These are phyloP conservation scores for Dryadomyces quercivorus DNA, from an alignment of 2,329 filamentous ascomycete genomes.

Conservation along the genomic window DNA sequence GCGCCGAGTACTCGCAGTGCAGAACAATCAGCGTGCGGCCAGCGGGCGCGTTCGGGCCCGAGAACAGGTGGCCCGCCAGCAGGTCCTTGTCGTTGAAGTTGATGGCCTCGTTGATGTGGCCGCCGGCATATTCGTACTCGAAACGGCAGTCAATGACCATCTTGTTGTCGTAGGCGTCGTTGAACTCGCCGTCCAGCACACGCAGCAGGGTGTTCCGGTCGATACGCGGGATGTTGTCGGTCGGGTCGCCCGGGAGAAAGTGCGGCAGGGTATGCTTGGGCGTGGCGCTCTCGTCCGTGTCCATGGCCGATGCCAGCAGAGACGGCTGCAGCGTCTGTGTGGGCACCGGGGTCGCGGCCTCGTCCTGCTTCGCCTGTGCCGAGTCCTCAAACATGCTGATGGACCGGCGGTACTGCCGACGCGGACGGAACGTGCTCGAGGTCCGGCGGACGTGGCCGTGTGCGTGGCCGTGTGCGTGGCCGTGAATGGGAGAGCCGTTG, in stretches of 20 bases:
- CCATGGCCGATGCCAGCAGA: slow-evolving; percentile 63
- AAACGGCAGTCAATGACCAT: slow-evolving; percentile 94
- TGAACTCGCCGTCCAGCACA: slow-evolving; percentile 78
- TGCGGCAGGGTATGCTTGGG: slow-evolving; percentile 61
- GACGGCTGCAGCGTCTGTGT: slow-evolving; percentile 36
- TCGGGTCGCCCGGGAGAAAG: slow-evolving; percentile 67
- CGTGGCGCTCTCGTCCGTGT: slow-evolving; percentile 57
- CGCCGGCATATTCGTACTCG: slow-evolving; percentile 96
- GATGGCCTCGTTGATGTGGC: slow-evolving; percentile 84
- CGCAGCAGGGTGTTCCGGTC: slow-evolving; percentile 68
- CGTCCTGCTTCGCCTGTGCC: slow-evolving; percentile 64
- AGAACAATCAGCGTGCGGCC: slow-evolving; percentile 76
- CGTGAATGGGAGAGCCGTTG: slow-evolving; percentile 59
- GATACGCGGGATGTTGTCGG: slow-evolving; percentile 82
- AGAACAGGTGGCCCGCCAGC: slow-evolving; percentile 68
- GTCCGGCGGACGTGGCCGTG: slow-evolving; percentile 55
- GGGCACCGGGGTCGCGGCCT: slow-evolving; percentile 19
- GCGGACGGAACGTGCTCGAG: slow-evolving; percentile 61
- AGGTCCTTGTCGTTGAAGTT: slow-evolving; percentile 97
- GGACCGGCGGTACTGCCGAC: slow-evolving; percentile 83
- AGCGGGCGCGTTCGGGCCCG: slow-evolving; percentile 23
- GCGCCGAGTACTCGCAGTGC: slow-evolving; percentile 97
- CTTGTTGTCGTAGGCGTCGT: slow-evolving; percentile 63
- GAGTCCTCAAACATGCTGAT: slow-evolving; percentile 97
- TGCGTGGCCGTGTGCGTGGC: background rate